Conservation (phyloP, 345 rosid genomes). For the Crucihimalaya himalaica region DNA sequence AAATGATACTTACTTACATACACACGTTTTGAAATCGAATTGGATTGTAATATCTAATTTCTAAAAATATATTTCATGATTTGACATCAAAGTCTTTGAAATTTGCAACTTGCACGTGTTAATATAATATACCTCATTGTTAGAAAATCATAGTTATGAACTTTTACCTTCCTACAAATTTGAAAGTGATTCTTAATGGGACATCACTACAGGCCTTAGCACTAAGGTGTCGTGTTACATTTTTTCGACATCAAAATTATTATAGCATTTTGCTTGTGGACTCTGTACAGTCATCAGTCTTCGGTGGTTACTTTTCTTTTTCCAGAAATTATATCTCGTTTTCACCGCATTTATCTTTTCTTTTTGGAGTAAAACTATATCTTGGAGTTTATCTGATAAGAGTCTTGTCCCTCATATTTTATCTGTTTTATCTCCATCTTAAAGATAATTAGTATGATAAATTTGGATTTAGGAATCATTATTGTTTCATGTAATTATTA, state of each 20-base stretch:
- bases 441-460: slow-evolving; percentile 26
- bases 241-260: slow-evolving; percentile 16
- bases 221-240: slow-evolving; percentile 25
- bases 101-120: slow-evolving; percentile 31
- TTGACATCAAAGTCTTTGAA: slow-evolving; percentile 26
- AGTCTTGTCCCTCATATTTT: neutral
- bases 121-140: neutral
- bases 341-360: slow-evolving; percentile 14
- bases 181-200: slow-evolving; percentile 33
- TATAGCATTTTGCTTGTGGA: slow-evolving; percentile 25
- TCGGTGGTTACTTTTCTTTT: slow-evolving; percentile 27
- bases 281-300: slow-evolving; percentile 18
- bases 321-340: neutral
- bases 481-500: slow-evolving; percentile 23
- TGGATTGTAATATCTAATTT: slow-evolving; percentile 25
- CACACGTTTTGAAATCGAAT: slow-evolving; percentile 18
- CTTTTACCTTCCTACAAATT: slow-evolving; percentile 21
- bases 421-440: neutral
- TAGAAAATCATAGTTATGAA: neutral
- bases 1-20: neutral
- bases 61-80: slow-evolving; percentile 27
- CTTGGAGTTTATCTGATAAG: slow-evolving; percentile 13
- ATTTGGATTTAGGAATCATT: slow-evolving; percentile 36
- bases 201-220: slow-evolving; percentile 28
- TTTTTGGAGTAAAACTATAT: slow-evolving; percentile 2